A percentile compares a stretch with the other conserved stretches of the same genome.
Conservation (phyloP, 192 early-diverging fungal genomes). For the Coemansia sp. region DNA sequence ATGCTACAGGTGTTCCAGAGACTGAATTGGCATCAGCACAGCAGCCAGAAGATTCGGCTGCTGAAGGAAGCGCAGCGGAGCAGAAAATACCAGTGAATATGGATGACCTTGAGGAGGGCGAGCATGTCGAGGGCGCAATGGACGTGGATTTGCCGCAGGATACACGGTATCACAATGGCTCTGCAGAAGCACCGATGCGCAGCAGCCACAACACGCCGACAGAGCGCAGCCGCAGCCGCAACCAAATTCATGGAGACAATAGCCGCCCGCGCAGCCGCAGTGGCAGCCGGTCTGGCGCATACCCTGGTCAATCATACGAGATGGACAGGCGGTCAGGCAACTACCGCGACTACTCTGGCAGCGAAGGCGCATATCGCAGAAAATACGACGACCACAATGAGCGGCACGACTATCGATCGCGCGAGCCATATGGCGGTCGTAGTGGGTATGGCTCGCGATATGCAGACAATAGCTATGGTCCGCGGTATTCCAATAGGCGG, state of each 20-base stretch:
- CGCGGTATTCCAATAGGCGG: slow-evolving; percentile 23
- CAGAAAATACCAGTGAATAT: slow-evolving; percentile 14
- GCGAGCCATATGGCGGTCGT: slow-evolving; percentile 19
- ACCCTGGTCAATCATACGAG: slow-evolving; percentile 16
- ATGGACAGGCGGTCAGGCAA: slow-evolving; percentile 12
- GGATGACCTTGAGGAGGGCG: slow-evolving; percentile 53
- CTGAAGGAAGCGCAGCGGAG: neutral
- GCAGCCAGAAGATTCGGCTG: neutral
- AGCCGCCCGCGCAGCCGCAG: slow-evolving; percentile 16
- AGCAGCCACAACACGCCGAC: slow-evolving; percentile 10
- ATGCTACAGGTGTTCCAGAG: neutral
- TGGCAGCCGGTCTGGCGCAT: slow-evolving; percentile 20
- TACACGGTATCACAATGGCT: neutral
- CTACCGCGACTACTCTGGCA: slow-evolving; percentile 24
- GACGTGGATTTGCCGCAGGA: slow-evolving; percentile 15
- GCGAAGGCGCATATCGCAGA: slow-evolving; percentile 19
- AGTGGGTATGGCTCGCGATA: slow-evolving; percentile 25
- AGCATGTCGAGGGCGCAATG: slow-evolving; percentile 41
- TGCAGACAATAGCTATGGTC: slow-evolving; percentile 11
- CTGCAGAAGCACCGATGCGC: slow-evolving; percentile 8
- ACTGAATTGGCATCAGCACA: neutral
- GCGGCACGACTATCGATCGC: slow-evolving; percentile 25
- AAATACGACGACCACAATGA: slow-evolving; percentile 32
- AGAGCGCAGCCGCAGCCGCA: slow-evolving; percentile 23
- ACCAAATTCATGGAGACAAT: slow-evolving; percentile 1